Evolutionary conservation across 257 asterid species (phyloP).

Genomic region (Lycium barbarum): DNA sequence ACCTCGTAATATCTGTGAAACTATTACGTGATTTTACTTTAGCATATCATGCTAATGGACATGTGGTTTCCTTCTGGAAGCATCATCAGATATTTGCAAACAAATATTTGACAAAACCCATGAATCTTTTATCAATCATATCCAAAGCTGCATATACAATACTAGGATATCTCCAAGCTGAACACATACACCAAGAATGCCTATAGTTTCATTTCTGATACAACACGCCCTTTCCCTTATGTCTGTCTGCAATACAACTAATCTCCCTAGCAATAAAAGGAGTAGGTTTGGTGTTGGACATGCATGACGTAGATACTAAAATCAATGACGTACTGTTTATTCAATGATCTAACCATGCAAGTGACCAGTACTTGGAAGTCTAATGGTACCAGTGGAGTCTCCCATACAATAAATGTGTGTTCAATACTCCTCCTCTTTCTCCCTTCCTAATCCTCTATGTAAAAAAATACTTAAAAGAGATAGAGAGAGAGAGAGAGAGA

Average conservation of each 20-base stretch:
- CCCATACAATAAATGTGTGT: no score
- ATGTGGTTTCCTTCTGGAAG: neutral
- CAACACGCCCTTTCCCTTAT: neutral
- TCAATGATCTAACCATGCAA: neutral
- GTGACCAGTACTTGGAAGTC: neutral
- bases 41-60: neutral
- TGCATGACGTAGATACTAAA: neutral
- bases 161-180: neutral
- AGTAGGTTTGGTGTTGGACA: neutral
- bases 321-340: neutral
- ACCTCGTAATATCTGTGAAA: constrained; percentile 18
- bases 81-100: neutral
- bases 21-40: neutral
- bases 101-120: neutral
- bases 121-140: neutral
- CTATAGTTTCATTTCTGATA: neutral
- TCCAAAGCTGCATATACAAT: neutral
- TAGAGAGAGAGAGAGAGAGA: no score
- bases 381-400: neutral
- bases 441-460: neutral
- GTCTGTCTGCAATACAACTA: neutral
- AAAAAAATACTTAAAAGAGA: neutral
- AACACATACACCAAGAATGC: neutral
- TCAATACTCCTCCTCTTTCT: neutral
- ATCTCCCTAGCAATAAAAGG: neutral